Conservation (phyloP, 345 rosid genomes). For the Euclidium syriacum region DNA sequence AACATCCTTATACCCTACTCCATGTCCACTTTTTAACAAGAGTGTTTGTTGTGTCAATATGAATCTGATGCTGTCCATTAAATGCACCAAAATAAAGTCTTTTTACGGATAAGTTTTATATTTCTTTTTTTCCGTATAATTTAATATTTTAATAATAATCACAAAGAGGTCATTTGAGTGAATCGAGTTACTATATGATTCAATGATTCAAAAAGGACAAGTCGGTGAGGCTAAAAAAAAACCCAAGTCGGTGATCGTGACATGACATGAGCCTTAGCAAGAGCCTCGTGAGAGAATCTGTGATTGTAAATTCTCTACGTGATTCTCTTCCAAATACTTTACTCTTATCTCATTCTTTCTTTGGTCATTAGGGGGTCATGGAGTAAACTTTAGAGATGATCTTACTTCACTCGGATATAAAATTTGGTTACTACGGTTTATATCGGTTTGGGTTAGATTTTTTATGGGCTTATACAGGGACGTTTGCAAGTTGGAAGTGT, state of each 20-base stretch:
- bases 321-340: not conserved
- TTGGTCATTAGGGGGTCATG: not conserved
- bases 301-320: slow-evolving; percentile 1
- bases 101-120: slow-evolving; percentile 14
- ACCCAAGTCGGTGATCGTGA: slow-evolving; percentile 24
- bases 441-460: not conserved
- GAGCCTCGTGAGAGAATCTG: slow-evolving; percentile 13
- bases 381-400: not conserved
- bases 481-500: slow-evolving; percentile 15
- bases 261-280: slow-evolving; percentile 23
- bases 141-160: not conserved
- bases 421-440: not conserved
- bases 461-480: not conserved
- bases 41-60: slow-evolving; percentile 5
- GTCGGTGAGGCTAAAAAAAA: slow-evolving; percentile 21
- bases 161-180: not conserved
- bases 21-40: not conserved
- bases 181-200: not conserved
- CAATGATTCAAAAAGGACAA: slow-evolving; percentile 2
- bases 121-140: slow-evolving; percentile 1
- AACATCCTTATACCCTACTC: not conserved
- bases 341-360: not conserved
- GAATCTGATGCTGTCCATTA: not conserved
- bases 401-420: not conserved
- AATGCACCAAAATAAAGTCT: not conserved